These are phyloP conservation scores for Aschersonia sp. DNA, from an alignment of 2,329 filamentous ascomycete genomes.

Conservation along the genomic window DNA sequence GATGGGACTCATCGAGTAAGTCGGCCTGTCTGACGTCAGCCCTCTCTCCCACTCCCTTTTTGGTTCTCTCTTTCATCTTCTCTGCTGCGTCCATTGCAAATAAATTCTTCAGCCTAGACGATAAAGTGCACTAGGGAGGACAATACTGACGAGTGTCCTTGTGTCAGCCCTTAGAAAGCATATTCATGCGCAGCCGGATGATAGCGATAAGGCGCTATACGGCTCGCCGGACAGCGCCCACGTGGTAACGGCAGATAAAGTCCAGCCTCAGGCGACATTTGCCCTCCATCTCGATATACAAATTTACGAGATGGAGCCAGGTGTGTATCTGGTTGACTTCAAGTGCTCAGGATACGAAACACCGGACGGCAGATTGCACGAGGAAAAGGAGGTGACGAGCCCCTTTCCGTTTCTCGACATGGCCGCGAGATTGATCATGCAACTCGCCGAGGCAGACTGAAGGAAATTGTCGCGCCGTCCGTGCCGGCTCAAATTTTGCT, in stretches of 20 bases:
- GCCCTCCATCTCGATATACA: slow-evolving; percentile 94
- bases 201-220: slow-evolving; percentile 5
- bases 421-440: slow-evolving; percentile 82
- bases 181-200: slow-evolving; percentile 1
- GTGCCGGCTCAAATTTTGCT: neutral
- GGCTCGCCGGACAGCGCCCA: slow-evolving; percentile 22
- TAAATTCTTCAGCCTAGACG: too few species aligned
- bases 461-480: too few species aligned
- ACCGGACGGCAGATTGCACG: slow-evolving; percentile 54
- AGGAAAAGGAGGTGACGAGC: slow-evolving; percentile 90
- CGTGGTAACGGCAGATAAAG: slow-evolving; percentile 22
- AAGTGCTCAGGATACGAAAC: slow-evolving; percentile 96
- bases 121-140: too few species aligned
- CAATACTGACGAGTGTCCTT: too few species aligned
- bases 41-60: too few species aligned
- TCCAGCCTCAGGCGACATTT: slow-evolving; percentile 48
- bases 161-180: slow-evolving; percentile 5
- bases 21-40: slow-evolving; percentile 10
- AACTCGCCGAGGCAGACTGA: slow-evolving; percentile 69
- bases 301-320: slow-evolving; percentile 83
- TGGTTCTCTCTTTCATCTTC: too few species aligned
- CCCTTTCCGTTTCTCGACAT: slow-evolving; percentile 95
- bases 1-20: slow-evolving; percentile 74
- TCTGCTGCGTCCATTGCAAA: too few species aligned
- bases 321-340: slow-evolving; percentile 94